Base-by-base conservation (phyloP, 495 filamentous ascomycete species). In the Aspergillus sclerotiicarbonarius region DNA sequence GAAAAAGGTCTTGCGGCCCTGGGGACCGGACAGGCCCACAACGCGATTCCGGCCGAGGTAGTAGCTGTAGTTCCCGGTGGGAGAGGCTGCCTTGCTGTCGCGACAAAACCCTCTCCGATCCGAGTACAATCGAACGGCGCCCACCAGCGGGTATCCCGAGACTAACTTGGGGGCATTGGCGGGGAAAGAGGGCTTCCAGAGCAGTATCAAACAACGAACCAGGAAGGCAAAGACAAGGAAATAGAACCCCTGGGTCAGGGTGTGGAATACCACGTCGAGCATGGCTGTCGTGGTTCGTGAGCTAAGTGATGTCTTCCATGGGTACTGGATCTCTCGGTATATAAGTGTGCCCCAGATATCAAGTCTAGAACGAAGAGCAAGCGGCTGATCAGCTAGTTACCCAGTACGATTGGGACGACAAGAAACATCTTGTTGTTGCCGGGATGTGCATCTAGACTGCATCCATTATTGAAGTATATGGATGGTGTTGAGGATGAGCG, bases 1-100 rank as follows among this genome's bases (percentile, higher is more conserved):
- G 49, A 51, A 51, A 51, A 51, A 51, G 25, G 49, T 51, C 49
- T 51, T 51, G 12, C 49, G 49, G 49, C 49, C 49, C 49, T 51
- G 49, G 25, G 49, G 49, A 35, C 49, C 49, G 2, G 49, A 33
- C 25, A 51, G 29, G 30, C 49, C 49, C 25, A 51, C 49, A 10
- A 51, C 49, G n/a, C 49, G 49, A 2, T 35, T 0, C 10, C 25
- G 29, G 12, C 49, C 49, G 29, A 51, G 49, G 33, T 51, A 51
- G 29, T n/a, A 51, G 49, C 49, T 51, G 49, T 33, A 33, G 49
- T 31, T 51, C 10, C 30, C 30, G 29, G 49, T 51, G 12, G 49
- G 29, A 33, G 49, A 51, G 29, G 12, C 25, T 8, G 29, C 16
- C 25, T 3, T 35, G 6, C 16, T 51, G 9, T 16, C 30, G 2